Conservation (phyloP, 2,329 filamentous ascomycete genomes). For the Mariannaea elegans region DNA sequence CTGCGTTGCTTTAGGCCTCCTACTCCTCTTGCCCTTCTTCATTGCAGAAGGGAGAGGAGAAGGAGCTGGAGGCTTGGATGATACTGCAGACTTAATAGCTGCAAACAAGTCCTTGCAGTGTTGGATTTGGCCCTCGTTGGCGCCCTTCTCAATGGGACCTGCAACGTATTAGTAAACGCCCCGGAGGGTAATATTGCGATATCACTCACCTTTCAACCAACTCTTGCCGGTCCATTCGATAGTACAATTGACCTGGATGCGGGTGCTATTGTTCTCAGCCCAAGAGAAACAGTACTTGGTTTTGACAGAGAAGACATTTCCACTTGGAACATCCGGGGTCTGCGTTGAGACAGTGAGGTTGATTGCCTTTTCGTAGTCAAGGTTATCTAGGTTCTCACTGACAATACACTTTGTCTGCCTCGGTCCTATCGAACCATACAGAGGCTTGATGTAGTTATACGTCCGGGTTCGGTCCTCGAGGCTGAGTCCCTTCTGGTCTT, state of each 20-base stretch:
- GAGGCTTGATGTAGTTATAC: slow-evolving; percentile 91
- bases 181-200: neutral
- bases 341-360: slow-evolving; percentile 85
- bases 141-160: slow-evolving; percentile 97
- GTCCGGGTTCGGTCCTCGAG: slow-evolving; percentile 78
- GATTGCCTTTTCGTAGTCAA: slow-evolving; percentile 88
- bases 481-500: slow-evolving; percentile 81
- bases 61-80: slow-evolving; percentile 65
- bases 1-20: slow-evolving; percentile 58
- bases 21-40: slow-evolving; percentile 69
- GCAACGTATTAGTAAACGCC: slow-evolving; percentile 43
- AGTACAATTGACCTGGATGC: slow-evolving; percentile 85
- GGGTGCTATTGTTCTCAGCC: slow-evolving; percentile 86
- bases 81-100: slow-evolving; percentile 76
- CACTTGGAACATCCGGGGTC: slow-evolving; percentile 94
- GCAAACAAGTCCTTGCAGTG: slow-evolving; percentile 85
- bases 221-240: slow-evolving; percentile 98
- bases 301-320: slow-evolving; percentile 90
- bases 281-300: slow-evolving; percentile 95
- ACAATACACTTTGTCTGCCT: slow-evolving; percentile 95
- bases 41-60: slow-evolving; percentile 55
- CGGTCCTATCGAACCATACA: slow-evolving; percentile 85
- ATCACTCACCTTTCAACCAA: slow-evolving; percentile 87
- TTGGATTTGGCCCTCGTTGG: slow-evolving; percentile 85
- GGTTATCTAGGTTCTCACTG: slow-evolving; percentile 80